Evolutionary conservation across 2,329 filamentous ascomycete species (phyloP).

Genomic region (Cadophora luteo-olivacea): DNA sequence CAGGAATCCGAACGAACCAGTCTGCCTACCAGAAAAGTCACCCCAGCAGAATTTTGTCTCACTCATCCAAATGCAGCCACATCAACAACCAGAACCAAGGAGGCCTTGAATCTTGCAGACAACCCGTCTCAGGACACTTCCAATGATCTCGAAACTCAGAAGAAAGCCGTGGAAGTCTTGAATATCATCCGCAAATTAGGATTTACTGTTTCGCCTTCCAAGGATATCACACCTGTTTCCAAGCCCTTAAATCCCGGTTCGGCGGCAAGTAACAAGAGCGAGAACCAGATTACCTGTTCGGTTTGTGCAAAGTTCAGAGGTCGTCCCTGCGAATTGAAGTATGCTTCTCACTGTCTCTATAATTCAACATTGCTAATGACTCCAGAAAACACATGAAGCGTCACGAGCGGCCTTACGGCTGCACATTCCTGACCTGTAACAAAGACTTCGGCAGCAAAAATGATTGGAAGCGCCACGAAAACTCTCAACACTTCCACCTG

Average conservation of each 20-base stretch:
- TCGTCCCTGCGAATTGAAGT: constrained; percentile 65
- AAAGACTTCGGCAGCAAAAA: constrained; percentile 90
- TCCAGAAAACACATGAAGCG: constrained; percentile 82
- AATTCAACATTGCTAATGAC: constrained; percentile 22
- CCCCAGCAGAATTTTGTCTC: constrained; percentile 22
- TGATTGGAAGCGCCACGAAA: constrained; percentile 93
- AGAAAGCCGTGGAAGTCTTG: constrained; percentile 37
- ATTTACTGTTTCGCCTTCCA: constrained; percentile 38
- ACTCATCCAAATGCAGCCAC: constrained; percentile 22
- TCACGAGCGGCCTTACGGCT: constrained; percentile 81
- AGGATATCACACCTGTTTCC: constrained; percentile 31
- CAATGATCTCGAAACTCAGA: constrained; percentile 30
- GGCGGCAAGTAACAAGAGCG: constrained; percentile 39
- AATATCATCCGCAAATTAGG: constrained; percentile 37
- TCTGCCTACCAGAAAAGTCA: constrained; percentile 34
- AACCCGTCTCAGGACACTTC: constrained; percentile 22
- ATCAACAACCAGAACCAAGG: background rate
- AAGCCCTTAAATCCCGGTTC: constrained; percentile 38
- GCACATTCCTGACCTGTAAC: constrained; percentile 72
- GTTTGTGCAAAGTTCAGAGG: constrained; percentile 55
- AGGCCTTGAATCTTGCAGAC: constrained; percentile 24
- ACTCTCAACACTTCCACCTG: constrained; percentile 74
- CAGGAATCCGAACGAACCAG: constrained; percentile 26
- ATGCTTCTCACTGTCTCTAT: constrained; percentile 37
- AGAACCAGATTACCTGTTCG: constrained; percentile 45